Evolutionary conservation across 805 yeast genomes (phyloP).

Genomic region (Barnettozyma wickerhamii): DNA sequence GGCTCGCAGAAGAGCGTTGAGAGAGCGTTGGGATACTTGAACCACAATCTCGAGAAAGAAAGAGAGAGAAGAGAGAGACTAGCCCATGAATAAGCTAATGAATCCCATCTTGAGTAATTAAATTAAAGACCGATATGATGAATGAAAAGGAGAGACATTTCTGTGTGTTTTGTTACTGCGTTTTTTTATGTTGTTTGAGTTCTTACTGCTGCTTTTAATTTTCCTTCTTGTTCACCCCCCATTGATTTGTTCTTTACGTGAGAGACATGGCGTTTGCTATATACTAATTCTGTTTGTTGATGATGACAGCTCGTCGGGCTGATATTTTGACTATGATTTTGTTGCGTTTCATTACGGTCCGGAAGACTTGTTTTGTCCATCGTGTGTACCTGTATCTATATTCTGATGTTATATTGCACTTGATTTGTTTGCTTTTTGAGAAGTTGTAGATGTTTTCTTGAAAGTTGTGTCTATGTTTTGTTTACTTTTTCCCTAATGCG

Average conservation of each 20-base stretch:
- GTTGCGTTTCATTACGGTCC: background rate
- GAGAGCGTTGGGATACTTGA: slow-evolving; percentile 53
- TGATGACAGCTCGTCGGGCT: background rate
- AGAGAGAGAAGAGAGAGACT: slow-evolving; percentile 42
- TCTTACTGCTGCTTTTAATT: background rate
- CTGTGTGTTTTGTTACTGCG: background rate
- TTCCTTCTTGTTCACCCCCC: too few relatives aligned
- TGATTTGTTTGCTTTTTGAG: too few relatives aligned
- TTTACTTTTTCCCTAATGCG: slow-evolving; percentile 9
- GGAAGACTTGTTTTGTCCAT: background rate
- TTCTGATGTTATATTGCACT: background rate
- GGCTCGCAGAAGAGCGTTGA: slow-evolving; percentile 50
- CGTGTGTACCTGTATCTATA: background rate
- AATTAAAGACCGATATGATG: background rate
- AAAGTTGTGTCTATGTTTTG: slow-evolving; percentile 1
- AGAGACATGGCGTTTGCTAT: too few relatives aligned
- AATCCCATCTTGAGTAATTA: too few relatives aligned
- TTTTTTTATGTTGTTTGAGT: background rate
- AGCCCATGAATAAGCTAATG: slow-evolving; percentile 11
- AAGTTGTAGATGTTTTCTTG: too few relatives aligned
- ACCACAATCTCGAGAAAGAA: slow-evolving; percentile 56
- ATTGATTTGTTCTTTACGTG: too few relatives aligned
- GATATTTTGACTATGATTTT: background rate
- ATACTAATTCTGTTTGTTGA: background rate
- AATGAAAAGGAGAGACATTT: slow-evolving; percentile 1